phyloP scores from a whole-genome alignment of 805 yeast genomes.

The Kuraishia cidri region DNA sequence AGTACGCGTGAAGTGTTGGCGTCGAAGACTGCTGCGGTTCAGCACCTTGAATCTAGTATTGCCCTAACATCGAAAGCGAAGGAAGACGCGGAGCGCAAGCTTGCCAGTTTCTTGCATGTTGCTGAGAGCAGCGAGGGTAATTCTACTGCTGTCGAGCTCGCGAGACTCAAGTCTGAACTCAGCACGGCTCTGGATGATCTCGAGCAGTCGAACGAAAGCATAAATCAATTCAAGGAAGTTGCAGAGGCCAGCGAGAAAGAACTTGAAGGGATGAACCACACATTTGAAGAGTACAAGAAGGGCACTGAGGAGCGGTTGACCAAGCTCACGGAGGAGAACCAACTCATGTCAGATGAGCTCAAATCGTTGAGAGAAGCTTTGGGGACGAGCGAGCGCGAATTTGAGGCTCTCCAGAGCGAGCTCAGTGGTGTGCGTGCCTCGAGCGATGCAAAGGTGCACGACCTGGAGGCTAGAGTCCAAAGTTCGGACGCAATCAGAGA shows the following conservation, averaged over 20 bases:
- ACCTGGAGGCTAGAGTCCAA: no score
- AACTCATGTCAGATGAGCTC: no score
- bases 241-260: slow-evolving; percentile 63
- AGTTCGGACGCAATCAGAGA: slow-evolving; percentile 15
- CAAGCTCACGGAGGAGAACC: slow-evolving; percentile 7
- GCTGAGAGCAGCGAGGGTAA: no score
- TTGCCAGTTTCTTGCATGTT: no score
- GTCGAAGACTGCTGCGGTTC: slow-evolving; percentile 28
- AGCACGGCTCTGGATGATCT: slow-evolving; percentile 41
- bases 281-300: slow-evolving; percentile 38
- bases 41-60: slow-evolving; percentile 10
- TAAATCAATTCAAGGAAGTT: slow-evolving; percentile 52
- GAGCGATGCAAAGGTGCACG: no score
- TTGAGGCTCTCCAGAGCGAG: slow-evolving; percentile 15
- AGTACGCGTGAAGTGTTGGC: slow-evolving; percentile 30
- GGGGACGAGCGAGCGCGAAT: slow-evolving; percentile 8
- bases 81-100: no score
- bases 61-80: slow-evolving; percentile 1
- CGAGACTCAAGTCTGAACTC: slow-evolving; percentile 22
- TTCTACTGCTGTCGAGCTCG: no score
- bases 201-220: slow-evolving; percentile 45
- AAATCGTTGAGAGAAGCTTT: slow-evolving; percentile 5
- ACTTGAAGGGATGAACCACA: slow-evolving; percentile 39
- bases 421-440: slow-evolving; percentile 17
- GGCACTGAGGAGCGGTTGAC: slow-evolving; percentile 9